These are phyloP conservation scores for Macrolepiota dolichaula DNA, from an alignment of 768 basidiomycete species.

Conservation along the genomic window DNA sequence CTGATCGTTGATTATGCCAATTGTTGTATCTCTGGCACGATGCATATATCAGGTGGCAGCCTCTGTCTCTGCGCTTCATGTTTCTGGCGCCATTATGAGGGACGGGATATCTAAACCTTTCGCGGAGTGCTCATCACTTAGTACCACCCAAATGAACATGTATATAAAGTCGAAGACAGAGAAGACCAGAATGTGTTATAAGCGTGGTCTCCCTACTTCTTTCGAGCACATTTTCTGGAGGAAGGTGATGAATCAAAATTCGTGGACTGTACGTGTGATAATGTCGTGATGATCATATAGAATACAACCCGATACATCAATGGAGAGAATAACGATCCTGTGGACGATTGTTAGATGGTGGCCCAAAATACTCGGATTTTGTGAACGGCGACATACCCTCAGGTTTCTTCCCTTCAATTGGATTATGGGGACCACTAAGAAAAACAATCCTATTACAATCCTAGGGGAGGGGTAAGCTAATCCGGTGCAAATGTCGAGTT, in stretches of 20 bases:
- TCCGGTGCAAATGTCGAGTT: no score
- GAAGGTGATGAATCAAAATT: neutral
- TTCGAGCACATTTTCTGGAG: neutral
- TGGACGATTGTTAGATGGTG: neutral
- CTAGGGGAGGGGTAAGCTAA: neutral
- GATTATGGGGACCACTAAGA: neutral
- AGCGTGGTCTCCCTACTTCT: neutral
- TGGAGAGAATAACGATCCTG: neutral
- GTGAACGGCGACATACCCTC: neutral
- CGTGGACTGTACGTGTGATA: neutral
- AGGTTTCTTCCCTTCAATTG: neutral
- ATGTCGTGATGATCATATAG: neutral
- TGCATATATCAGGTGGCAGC: no score
- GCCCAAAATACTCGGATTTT: no score
- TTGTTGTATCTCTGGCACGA: no score
- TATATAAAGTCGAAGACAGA: no score
- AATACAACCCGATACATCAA: neutral
- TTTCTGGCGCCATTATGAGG: no score
- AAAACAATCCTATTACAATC: neutral
- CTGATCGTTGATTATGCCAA: no score
- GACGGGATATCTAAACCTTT: no score
- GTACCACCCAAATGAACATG: no score
- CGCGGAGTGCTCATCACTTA: no score
- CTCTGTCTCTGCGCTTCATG: no score
- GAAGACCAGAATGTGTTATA: neutral